phyloP scores from a whole-genome alignment of 192 early-diverging fungal genomes.

The Obelidium mucronatum region DNA sequence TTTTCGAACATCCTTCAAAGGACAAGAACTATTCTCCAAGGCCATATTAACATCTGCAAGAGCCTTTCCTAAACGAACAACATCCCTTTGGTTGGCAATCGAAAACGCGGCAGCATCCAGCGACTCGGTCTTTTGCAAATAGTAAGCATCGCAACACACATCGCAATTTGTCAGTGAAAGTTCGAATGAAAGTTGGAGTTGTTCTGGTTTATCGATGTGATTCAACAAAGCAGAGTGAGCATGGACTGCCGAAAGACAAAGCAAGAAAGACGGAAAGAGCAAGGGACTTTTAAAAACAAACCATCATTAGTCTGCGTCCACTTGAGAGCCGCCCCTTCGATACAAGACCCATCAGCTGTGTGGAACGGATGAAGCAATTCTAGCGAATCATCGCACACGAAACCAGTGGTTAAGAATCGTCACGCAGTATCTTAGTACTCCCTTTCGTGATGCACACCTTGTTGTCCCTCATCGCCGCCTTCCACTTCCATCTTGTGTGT shows the following conservation, averaged over 20 bases:
- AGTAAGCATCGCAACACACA: constrained; percentile 5
- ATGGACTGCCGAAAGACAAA: too few relatives aligned
- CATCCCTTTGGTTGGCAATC: neutral
- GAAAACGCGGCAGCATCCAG: neutral
- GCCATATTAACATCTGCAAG: neutral
- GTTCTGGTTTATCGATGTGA: neutral
- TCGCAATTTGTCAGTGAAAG: neutral
- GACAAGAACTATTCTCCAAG: neutral
- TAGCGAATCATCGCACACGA: too few relatives aligned
- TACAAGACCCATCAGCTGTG: neutral
- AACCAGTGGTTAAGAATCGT: too few relatives aligned
- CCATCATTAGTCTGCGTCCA: neutral
- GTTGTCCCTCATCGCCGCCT: neutral
- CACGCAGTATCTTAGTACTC: too few relatives aligned
- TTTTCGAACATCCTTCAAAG: neutral
- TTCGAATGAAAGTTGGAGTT: neutral
- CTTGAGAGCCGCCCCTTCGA: neutral
- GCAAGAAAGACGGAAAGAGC: too few relatives aligned
- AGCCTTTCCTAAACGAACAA: neutral
- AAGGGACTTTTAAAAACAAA: neutral
- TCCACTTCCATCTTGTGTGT: neutral
- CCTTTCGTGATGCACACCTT: too few relatives aligned
- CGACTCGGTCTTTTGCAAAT: neutral
- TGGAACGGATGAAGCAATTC: constrained; percentile 3
- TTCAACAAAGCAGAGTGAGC: too few relatives aligned